Evolutionary conservation across 2,329 filamentous ascomycete genomes (phyloP), one percentile per base, ranked within the genome.

Genomic region (Nemania bipapillata): DNA sequence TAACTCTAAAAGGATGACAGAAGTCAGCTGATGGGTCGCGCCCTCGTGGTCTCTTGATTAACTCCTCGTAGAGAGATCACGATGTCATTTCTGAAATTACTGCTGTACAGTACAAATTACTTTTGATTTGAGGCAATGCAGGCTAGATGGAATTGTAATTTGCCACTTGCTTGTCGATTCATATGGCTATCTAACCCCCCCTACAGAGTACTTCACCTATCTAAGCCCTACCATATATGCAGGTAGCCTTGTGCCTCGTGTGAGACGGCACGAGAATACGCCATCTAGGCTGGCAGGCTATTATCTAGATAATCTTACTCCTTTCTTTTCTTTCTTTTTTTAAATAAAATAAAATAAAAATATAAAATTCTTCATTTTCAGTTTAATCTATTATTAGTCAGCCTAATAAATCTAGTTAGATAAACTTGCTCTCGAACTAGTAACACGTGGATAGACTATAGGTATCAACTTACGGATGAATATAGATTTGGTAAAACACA

Each of bases 401-500:
- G 40, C 40, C 4, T 15, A 45, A 45, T 15, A n/a, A 17, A 45
- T 45, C 15, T 45, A 32, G 30, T 4, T 32, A 32, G 30, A n/a
- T n/a, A n/a, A 5, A 28, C 26, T 30, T 2, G 26, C 20, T 45
- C 12, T 45, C 12, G 5, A 45, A 45, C 17, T 15, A 4, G 15
- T 45, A 45, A 45, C 5, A 4, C 3, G 20, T 4, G 9, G 9
- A 40, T 3, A 40, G 11, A 6, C 5, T 35, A 35, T 35, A 35
- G 32, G 32, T 40, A 4, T 40, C 37, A 17, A 45, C 40, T 45
- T 45, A 45, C 69, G 69, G 68, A 45, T 76, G 74, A 22, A 80
- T 63, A 60, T 77, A 80, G 8, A 80, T 78, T 24, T 78, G 74
- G 66, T 81, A 81, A 42, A 75, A 68, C 26, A 54, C 56, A 72